phyloP scores from a whole-genome alignment of 164 flowering plant species.

The Vitis rupestris region DNA sequence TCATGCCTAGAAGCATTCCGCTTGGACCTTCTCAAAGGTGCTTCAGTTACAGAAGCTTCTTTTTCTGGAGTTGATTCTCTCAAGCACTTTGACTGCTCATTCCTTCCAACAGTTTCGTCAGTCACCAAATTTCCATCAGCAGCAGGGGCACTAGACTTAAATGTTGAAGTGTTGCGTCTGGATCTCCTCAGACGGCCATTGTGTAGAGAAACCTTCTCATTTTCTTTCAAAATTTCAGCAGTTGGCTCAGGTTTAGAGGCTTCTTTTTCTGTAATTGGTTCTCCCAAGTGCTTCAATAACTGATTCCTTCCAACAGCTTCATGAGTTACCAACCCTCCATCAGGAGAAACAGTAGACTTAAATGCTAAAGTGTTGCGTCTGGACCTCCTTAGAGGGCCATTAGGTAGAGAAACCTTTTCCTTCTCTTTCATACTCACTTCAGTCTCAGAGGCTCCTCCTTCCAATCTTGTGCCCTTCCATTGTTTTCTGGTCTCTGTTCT shows the following conservation, averaged over 20 bases:
- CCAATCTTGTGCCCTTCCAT: background rate
- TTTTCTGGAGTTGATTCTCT: background rate
- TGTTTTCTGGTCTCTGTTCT: conserved; percentile 2
- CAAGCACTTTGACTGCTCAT: background rate
- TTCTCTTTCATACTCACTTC: background rate
- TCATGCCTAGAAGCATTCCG: conserved; percentile 5
- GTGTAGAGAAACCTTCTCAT: background rate
- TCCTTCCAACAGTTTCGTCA: background rate
- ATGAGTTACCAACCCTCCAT: background rate
- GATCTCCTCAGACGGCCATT: conserved; percentile 4
- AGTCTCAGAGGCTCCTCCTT: background rate
- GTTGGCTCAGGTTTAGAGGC: background rate
- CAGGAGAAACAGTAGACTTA: background rate
- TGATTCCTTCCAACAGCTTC: background rate
- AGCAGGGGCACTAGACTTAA: background rate
- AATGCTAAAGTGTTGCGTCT: conserved; percentile 4
- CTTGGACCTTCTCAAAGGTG: background rate
- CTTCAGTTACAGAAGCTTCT: background rate
- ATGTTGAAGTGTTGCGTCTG: background rate
- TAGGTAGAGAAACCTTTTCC: background rate
- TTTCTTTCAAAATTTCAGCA: background rate
- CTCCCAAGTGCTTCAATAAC: background rate
- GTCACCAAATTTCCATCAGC: background rate
- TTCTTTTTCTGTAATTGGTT: background rate
- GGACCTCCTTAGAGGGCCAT: conserved; percentile 9